Base-by-base conservation (phyloP, 2,329 filamentous ascomycete species). In the Didymella glomerata region DNA sequence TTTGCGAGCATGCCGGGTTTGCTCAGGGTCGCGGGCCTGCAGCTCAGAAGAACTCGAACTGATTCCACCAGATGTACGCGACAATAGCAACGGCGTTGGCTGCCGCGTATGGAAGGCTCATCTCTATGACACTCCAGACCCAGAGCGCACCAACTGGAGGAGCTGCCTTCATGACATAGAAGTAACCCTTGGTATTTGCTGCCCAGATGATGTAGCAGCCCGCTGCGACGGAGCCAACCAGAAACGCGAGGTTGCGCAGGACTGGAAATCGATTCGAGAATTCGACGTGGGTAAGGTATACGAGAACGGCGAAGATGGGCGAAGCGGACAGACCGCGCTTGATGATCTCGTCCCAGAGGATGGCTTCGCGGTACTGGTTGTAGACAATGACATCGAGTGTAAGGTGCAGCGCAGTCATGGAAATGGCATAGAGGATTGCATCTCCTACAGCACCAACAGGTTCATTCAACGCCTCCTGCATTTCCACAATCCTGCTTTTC, bases 101-200 rank as follows among this genome's bases (percentile, higher is more conserved):
- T 24, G 89, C 79, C 0, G 90, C 91, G 70, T 85, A 88, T 0
- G 82, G 71, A 40, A 96, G 80, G 54, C 92, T 85, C 78, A 97
- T 84, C 80, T 99, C 95, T 46, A 98, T 84, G 22, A 98, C 89
- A 30, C 90, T 88, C 93, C 94, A 98, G 4, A 98, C 85, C 93
- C 94, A 98, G 18, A 98, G 77, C 40, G 91, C 94, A 0, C 92
- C 95, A 14, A 97, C 76, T 5, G 93, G 88, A n/a, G 95, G 95
- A 0, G 93, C 90, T 63, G 87, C 88, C 80, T 97, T 96, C 92
- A 98, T 93, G 20, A 96, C 88, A 7, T 90, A 90, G 67, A 96
- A 87, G 71, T 97, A 98, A 4, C 89, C 87, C 65, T 88, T 86
- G 28, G 82, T 84, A 71, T 97, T 98, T 25, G 90, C 92, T 52